Evolutionary conservation across 1,139 yeast genomes (phyloP).

Genomic region (Ogataea hybrid): DNA sequence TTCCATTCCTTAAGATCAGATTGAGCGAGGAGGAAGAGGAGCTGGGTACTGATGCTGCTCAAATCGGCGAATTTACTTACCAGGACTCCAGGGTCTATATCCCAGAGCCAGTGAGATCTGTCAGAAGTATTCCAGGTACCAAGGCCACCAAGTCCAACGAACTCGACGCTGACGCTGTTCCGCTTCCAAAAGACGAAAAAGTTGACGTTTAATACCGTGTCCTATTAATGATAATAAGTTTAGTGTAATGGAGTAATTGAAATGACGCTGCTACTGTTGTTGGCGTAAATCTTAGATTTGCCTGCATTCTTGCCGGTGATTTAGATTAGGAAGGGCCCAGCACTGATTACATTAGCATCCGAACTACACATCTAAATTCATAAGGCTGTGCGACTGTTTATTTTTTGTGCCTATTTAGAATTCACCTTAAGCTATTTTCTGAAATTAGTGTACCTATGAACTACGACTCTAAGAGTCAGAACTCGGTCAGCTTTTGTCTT

Average conservation of each 20-base stretch:
- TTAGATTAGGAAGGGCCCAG: too few relatives aligned
- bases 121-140: slow-evolving; percentile 21
- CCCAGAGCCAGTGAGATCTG: slow-evolving; percentile 73
- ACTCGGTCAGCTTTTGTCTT: slow-evolving; percentile 50
- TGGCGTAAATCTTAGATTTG: too few relatives aligned
- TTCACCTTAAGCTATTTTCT: too few relatives aligned
- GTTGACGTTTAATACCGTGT: slow-evolving; percentile 15
- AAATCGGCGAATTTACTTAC: slow-evolving; percentile 80
- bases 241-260: too few relatives aligned
- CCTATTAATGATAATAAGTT: too few relatives aligned
- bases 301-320: too few relatives aligned
- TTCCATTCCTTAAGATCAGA: slow-evolving; percentile 83
- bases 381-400: too few relatives aligned
- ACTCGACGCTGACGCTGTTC: slow-evolving; percentile 28
- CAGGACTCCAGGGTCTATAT: slow-evolving; percentile 64
- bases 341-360: too few relatives aligned
- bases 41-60: slow-evolving; percentile 83
- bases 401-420: too few relatives aligned
- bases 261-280: too few relatives aligned
- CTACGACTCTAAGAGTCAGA: slow-evolving; percentile 20
- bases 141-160: slow-evolving; percentile 17
- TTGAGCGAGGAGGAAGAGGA: slow-evolving; percentile 88
- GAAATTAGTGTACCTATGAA: slow-evolving; percentile 9
- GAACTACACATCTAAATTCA: too few relatives aligned
- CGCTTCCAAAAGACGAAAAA: slow-evolving; percentile 27